Conservation (phyloP, 2,329 filamentous ascomycete genomes). For the Basipetospora chlamydospora region DNA sequence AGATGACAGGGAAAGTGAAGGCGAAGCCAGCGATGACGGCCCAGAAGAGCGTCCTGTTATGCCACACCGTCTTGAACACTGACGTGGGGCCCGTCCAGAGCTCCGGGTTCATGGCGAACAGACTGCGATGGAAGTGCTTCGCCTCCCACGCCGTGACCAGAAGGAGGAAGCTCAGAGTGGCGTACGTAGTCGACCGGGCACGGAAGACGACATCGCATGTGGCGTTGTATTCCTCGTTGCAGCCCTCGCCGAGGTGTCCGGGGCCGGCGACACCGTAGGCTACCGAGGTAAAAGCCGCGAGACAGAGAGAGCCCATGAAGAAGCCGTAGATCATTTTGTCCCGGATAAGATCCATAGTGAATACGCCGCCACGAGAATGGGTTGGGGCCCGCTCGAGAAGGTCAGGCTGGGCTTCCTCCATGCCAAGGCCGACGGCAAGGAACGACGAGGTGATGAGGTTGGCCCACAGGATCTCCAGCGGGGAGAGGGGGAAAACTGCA, state of each 20-base stretch:
- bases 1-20: slow-evolving; percentile 47
- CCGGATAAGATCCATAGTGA: slow-evolving; percentile 48
- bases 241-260: slow-evolving; percentile 31
- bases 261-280: slow-evolving; percentile 33
- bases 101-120: slow-evolving; percentile 51
- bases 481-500: slow-evolving; percentile 56
- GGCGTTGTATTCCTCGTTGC: slow-evolving; percentile 38
- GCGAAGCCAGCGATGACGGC: slow-evolving; percentile 46
- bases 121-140: slow-evolving; percentile 52
- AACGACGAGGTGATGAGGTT: slow-evolving; percentile 62
- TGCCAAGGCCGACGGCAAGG: slow-evolving; percentile 56
- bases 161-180: slow-evolving; percentile 52
- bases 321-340: slow-evolving; percentile 54
- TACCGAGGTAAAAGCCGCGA: slow-evolving; percentile 45
- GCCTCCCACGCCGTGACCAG: slow-evolving; percentile 61
- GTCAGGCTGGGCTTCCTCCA: slow-evolving; percentile 54
- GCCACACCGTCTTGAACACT: slow-evolving; percentile 46
- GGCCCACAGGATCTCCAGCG: slow-evolving; percentile 63
- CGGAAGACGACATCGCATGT: slow-evolving; percentile 45
- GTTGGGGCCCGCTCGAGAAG: slow-evolving; percentile 53
- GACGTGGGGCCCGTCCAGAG: slow-evolving; percentile 32
- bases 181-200: slow-evolving; percentile 54
- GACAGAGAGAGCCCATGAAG: slow-evolving; percentile 47
- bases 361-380: slow-evolving; percentile 42
- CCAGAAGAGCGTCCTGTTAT: slow-evolving; percentile 54